Evolutionary conservation across 2,329 filamentous ascomycete species (phyloP), one percentile per base, ranked within the genome.

Genomic region (Phaeoacremonium minimum): DNA sequence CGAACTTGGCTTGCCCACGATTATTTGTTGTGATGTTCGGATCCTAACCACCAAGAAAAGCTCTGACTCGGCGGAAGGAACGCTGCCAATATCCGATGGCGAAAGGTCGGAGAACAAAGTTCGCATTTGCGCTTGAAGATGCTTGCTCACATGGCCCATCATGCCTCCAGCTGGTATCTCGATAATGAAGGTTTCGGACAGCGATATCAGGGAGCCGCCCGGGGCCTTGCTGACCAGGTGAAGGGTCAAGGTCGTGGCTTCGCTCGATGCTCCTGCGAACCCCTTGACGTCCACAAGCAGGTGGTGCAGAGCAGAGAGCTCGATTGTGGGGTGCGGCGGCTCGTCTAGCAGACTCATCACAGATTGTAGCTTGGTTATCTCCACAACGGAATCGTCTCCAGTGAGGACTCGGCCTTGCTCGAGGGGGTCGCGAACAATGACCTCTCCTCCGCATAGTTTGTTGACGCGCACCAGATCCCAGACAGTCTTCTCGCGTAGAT

Each of bases 391-490:
- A 60, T 98, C 93, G 36, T 96, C 85, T 11, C 87, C 88, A 0
- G 90, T 96, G 50, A 98, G 64, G 18, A 97, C 81, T 31, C 90
- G 80, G 7, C 93, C 93, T 18, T 85, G 77, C 55, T 90, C 82
- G 15, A 74, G 75, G 3, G 93, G 88, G 60, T 94, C 93, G 18
- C 93, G 82, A 41, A 98, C 93, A 56, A 98, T 95, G 32, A 98
- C 85, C 56, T 97, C 90, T 34, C 88, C 88, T 43, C 83, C 88
- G 37, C 96, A 84, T 52, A 97, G 77, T 64, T 96, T 97, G 65
- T 98, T 98, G 30, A 91, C 91, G 30, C 77, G 80, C 4, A 97
- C 91, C 33, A 98, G 69, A 52, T 96, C 88, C 93, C 94, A 98
- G 1, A 98, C 89, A 0, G 89, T 94, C 57, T 85, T 84, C 57